Evolutionary conservation across 441 rosid genomes (phyloP).

Genomic region (Flueggea neowawraea): DNA sequence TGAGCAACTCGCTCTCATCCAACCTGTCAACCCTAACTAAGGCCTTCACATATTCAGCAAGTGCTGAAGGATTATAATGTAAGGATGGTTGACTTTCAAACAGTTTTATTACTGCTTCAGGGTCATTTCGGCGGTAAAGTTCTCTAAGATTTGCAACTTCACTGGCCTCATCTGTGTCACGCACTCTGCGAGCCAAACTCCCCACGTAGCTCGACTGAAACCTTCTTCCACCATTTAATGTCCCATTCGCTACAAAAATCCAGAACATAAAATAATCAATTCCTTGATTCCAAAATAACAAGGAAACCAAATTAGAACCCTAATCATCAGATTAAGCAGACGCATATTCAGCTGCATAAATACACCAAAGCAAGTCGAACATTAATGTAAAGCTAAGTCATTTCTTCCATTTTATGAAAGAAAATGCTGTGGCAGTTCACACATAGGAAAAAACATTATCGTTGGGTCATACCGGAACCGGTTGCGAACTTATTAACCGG

Average conservation of each 20-base stretch:
- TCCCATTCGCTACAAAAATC: conserved; percentile 34
- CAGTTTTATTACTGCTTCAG: conserved; percentile 75
- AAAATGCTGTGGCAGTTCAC: neutral
- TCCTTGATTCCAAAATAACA: neutral
- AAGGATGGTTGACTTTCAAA: conserved; percentile 86
- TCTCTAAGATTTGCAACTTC: conserved; percentile 71
- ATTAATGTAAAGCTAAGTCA: too few species aligned
- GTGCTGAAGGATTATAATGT: conserved; percentile 65
- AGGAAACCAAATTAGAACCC: neutral
- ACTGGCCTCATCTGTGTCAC: conserved; percentile 69
- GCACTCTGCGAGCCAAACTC: conserved; percentile 65
- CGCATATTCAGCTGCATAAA: too few species aligned
- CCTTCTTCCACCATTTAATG: conserved; percentile 38
- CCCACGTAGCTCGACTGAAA: conserved; percentile 77
- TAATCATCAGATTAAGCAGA: neutral
- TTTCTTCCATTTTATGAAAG: neutral
- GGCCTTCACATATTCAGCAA: conserved; percentile 88
- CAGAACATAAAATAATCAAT: neutral
- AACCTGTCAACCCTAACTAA: conserved; percentile 86
- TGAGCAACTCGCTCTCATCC: conserved; percentile 77
- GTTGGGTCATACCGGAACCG: neutral
- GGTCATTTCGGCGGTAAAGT: conserved; percentile 69
- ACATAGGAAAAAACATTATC: neutral
- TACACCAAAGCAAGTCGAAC: too few species aligned
- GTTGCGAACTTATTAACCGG: neutral